A percentile compares a stretch with the other conserved stretches of the same genome.
Conservation (phyloP, 2,329 filamentous ascomycete genomes). For the Orbilia oligospora region DNA sequence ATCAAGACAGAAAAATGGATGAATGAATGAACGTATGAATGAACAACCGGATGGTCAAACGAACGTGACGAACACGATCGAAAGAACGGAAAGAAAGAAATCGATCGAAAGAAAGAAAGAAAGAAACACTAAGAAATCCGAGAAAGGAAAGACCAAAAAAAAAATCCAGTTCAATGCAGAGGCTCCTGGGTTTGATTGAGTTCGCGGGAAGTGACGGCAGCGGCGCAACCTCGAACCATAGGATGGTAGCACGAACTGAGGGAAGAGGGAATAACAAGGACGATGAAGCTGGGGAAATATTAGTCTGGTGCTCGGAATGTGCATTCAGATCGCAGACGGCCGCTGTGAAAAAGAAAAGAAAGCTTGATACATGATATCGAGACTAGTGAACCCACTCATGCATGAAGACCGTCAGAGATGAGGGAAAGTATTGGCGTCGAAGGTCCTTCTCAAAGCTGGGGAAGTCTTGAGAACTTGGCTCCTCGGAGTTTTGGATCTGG, state of each 20-base stretch:
- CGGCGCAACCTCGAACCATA: conserved; percentile 65
- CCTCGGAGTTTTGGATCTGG: background rate
- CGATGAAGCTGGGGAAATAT: conserved; percentile 56
- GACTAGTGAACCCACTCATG: conserved; percentile 29
- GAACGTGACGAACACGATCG: background rate
- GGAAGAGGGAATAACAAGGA: conserved; percentile 60
- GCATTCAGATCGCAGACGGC: conserved; percentile 15
- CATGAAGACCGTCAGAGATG: conserved; percentile 50
- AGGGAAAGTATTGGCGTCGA: conserved; percentile 6
- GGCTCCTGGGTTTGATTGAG: conserved; percentile 66
- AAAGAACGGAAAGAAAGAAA: conserved; percentile 61
- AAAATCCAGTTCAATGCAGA: conserved; percentile 61
- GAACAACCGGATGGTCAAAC: background rate
- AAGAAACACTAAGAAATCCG: background rate
- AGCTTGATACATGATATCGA: conserved; percentile 51
- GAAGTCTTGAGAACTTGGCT: background rate
- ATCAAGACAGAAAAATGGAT: background rate
- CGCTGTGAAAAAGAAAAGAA: conserved; percentile 60
- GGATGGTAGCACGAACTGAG: conserved; percentile 62
- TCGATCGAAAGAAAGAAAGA: conserved; percentile 6
- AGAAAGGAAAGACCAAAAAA: conserved; percentile 58
- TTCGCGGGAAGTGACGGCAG: conserved; percentile 65
- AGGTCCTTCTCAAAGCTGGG: conserved; percentile 24
- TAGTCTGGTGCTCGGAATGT: background rate
- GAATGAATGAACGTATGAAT: background rate